Conservation (phyloP, 2,329 filamentous ascomycete genomes). For the Aphanocladium album region DNA sequence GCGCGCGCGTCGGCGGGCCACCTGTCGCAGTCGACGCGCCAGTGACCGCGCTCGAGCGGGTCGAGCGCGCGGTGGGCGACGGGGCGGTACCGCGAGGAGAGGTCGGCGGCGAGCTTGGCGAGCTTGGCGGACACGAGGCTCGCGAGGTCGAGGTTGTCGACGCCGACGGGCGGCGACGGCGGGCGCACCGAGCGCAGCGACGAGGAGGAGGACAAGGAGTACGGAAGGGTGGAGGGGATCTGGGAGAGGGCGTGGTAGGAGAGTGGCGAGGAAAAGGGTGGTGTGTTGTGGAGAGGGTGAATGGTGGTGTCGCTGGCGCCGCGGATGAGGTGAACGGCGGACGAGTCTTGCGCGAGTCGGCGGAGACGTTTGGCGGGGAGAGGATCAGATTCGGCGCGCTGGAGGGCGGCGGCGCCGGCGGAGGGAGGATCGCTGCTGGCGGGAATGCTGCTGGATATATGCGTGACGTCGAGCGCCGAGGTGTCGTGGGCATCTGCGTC, state of each 20-base stretch:
- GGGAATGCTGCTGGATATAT: conserved; percentile 28
- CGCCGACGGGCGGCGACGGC: conserved; percentile 47
- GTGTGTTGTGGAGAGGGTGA: not conserved
- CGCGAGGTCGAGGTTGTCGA: conserved; percentile 37
- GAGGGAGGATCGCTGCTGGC: conserved; percentile 18
- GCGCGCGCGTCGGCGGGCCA: conserved; percentile 49
- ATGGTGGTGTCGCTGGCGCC: conserved; percentile 26
- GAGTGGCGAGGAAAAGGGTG: not conserved
- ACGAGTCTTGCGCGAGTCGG: conserved; percentile 11
- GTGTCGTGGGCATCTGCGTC: conserved; percentile 13
- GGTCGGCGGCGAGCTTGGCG: conserved; percentile 43
- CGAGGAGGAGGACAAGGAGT: not conserved
- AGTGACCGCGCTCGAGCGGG: conserved; percentile 70
- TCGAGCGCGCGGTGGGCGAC: conserved; percentile 25
- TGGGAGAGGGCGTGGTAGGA: conserved; percentile 18
- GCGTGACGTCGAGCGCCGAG: conserved; percentile 24
- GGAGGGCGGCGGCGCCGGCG: conserved; percentile 16
- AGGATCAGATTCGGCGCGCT: conserved; percentile 27
- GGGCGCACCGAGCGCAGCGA: conserved; percentile 46
- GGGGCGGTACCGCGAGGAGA: conserved; percentile 51
- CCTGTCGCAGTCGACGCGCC: conserved; percentile 55
- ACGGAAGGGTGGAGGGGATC: not conserved
- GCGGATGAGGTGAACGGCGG: conserved; percentile 17
- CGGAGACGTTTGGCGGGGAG: conserved; percentile 25
- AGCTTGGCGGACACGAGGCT: conserved; percentile 56